phyloP scores from a whole-genome alignment of 129 eudicot genomes.

The Rutidosis leptorrhynchoides region DNA sequence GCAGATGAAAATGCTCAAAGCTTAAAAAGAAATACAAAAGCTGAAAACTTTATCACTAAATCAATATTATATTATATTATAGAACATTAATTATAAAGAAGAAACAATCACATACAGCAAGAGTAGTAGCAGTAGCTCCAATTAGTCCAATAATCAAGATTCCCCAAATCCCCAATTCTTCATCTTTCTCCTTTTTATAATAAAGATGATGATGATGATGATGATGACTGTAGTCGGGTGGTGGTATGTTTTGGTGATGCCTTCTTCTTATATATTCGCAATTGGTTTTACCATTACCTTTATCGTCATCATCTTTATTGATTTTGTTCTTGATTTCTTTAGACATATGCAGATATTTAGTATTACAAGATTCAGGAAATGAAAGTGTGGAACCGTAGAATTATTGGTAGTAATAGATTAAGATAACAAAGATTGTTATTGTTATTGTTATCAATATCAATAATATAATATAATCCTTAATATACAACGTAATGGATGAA shows the following conservation, averaged over 20 bases:
- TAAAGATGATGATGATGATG: neutral
- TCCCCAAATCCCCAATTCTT: constrained; percentile 57
- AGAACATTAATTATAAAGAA: neutral
- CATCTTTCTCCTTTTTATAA: constrained; percentile 20
- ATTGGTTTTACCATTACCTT: constrained; percentile 8
- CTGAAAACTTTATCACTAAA: neutral
- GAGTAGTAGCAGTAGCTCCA: constrained; percentile 74
- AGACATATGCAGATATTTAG: constrained; percentile 3
- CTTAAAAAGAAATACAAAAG: neutral
- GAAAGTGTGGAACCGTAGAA: no score
- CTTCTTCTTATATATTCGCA: constrained; percentile 26
- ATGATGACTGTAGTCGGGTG: neutral
- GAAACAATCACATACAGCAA: constrained; percentile 43
- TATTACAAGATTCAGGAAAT: no score
- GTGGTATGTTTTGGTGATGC: constrained; percentile 11
- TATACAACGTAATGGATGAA: no score
- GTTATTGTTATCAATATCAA: no score
- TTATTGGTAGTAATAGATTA: no score
- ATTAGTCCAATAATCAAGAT: constrained; percentile 58
- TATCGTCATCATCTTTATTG: constrained; percentile 33
- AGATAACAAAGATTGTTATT: no score
- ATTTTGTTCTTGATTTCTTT: constrained; percentile 4
- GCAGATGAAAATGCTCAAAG: neutral
- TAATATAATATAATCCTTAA: no score
- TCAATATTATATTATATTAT: no score